Base-by-base conservation (phyloP, 2,329 filamentous ascomycete species). In the Coniochaeta sp. region DNA sequence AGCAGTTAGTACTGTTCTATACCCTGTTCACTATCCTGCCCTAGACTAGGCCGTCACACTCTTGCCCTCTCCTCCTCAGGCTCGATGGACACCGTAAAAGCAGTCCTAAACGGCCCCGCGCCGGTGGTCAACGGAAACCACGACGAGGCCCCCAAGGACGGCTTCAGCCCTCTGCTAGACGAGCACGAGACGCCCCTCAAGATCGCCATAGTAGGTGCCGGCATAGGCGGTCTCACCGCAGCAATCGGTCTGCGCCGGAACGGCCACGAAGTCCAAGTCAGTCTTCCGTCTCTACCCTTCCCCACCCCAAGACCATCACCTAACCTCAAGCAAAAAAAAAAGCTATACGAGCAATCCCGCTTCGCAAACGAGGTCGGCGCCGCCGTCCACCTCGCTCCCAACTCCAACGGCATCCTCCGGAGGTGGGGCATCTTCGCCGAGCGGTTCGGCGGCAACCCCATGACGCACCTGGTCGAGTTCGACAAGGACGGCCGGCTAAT, bases 381-480 rank as follows among this genome's bases (percentile, higher is more conserved):
- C 3, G 82, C 82, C 0, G 73, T 86, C n/a, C 81, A 85, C 58
- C 61, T 86, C 4, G 75, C 78, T 0, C 81, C 83, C 0, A 87
- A 86, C 58, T 68, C 74, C 2, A 82, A 83, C 61, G 78, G 79
- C 0, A 63, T 85, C 2, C 66, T 86, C 10, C 65, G 66, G 6
- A 61, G 62, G 42, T 65, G 68, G 55, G 71, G 70, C 2, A 63
- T 74, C 16, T 58, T 58, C 1, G 66, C 68, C 4, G 70, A 72
- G 57, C 55, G 55, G 0, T 66, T 72, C 32, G 70, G 70, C 3
- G 71, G 65, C 9, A 65, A 60, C 46, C 46, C 50, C 1, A 62
- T 62, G 57, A 55, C 60, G 4, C 51, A 54, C n/a, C 27, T 63
- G 8, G 24, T 59, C 33, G 59, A 65, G 45, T 56, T 54, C 48